Base-by-base conservation (phyloP, 306 rosid species). In the Prosopis cineraria region DNA sequence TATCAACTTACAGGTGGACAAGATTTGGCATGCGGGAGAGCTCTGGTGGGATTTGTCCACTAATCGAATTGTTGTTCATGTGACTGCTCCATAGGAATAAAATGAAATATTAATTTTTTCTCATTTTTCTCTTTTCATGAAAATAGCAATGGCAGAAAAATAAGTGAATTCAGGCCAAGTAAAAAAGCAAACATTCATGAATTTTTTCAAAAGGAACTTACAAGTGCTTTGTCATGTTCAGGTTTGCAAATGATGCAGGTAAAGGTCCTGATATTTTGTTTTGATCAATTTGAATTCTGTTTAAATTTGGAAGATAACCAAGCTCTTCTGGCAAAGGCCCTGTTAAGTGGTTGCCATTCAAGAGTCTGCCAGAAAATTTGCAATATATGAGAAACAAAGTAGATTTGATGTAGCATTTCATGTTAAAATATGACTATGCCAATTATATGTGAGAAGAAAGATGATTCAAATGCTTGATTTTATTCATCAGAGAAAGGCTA, bases 31-130 rank as follows among this genome's bases (percentile, higher is more conserved):
- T 82, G 67, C 31, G 75, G 59, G 87, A 91, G 58, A 96, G 87
- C 81, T 85, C 85, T 14, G 69, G 17, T 7, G 98, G 98, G 78
- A 96, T 86, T 79, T 85, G 91, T 47, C 99, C 99, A 16, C 91
- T 89, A 34, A 96, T 87, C 63, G 99, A 96, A 81, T 96, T 96
- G 88, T 96, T 93, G 86, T 96, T 96, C 98, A 96, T 91, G 87
- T 96, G 97, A 90, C 99, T 96, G 91, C n/a, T 59, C 78, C 87
- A 87, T 75, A 73, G 19, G 56, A 7, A 78, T 22, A 44, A 83
- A 47, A 66, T 7, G 5, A 72, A 72, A 47, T 72, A 60, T 76
- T 73, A 68, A 37, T 82, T 62, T 78, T 30, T 43, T 20, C 16
- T n/a, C 63, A 53, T 64, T 64, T 31, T 33, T 63, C 29, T 33